These are phyloP conservation scores for Penicillium antarcticum DNA, from an alignment of 495 filamentous ascomycete species.

Conservation along the genomic window DNA sequence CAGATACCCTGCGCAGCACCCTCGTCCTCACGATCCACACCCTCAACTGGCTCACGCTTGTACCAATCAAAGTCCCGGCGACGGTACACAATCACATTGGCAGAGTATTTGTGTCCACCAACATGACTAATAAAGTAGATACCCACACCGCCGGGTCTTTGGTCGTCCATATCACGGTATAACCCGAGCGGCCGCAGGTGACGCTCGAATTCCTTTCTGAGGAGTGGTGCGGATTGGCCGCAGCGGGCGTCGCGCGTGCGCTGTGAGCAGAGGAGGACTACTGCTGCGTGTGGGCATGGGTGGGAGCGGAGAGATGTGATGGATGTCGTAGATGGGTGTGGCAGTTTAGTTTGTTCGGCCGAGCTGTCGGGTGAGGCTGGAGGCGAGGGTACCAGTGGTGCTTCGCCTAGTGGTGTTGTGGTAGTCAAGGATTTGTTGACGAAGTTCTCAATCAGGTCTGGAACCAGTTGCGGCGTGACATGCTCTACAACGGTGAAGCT, in stretches of 20 bases:
- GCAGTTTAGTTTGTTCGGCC: conserved; percentile 8
- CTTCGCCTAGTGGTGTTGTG: conserved; percentile 57
- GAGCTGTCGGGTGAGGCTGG: neutral
- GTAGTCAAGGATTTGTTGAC: conserved; percentile 74
- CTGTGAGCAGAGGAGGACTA: conserved; percentile 93
- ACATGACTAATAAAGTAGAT: conserved; percentile 97
- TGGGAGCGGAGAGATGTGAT: conserved; percentile 58
- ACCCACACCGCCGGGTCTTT: conserved; percentile 82
- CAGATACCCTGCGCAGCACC: conserved; percentile 87
- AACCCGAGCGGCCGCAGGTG: conserved; percentile 82
- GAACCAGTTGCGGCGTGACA: conserved; percentile 72
- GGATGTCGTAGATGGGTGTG: conserved; percentile 28
- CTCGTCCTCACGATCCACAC: conserved; percentile 26
- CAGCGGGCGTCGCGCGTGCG: conserved; percentile 90
- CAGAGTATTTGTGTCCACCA: conserved; percentile 83
- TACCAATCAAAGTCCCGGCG: conserved; percentile 57
- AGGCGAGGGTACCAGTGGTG: conserved; percentile 1
- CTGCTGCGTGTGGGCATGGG: conserved; percentile 72
- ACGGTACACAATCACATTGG: conserved; percentile 89
- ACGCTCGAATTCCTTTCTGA: conserved; percentile 81
- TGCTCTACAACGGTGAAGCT: conserved; percentile 83
- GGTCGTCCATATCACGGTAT: conserved; percentile 83
- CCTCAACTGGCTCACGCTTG: conserved; percentile 23
- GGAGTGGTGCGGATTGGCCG: conserved; percentile 84
- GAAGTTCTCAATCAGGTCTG: conserved; percentile 66